phyloP scores from a whole-genome alignment of 768 basidiomycete genomes.

The Clavulina sp. region DNA sequence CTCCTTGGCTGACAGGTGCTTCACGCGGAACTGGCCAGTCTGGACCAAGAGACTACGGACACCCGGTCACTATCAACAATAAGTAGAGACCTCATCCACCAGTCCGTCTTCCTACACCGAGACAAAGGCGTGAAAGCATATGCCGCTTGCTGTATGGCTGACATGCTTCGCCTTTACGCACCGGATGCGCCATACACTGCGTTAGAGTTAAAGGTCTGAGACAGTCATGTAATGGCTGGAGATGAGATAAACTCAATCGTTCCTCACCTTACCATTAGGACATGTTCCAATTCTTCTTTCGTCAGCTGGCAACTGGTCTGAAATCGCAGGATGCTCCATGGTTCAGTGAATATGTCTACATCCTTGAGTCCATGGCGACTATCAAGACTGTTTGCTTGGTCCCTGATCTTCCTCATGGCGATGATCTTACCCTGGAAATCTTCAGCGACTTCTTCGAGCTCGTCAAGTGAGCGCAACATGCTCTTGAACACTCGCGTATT shows the following conservation, averaged over 20 bases:
- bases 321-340: slow-evolving; percentile 65
- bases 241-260: background rate
- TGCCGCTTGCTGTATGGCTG: slow-evolving; percentile 84
- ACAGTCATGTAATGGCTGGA: background rate
- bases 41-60: slow-evolving; percentile 83
- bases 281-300: slow-evolving; percentile 93
- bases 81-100: slow-evolving; percentile 63
- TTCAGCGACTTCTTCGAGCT: slow-evolving; percentile 74
- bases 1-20: slow-evolving; percentile 16
- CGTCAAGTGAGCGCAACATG: slow-evolving; percentile 28
- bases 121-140: slow-evolving; percentile 93
- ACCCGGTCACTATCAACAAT: slow-evolving; percentile 46
- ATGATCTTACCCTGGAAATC: slow-evolving; percentile 66
- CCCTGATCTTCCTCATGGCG: slow-evolving; percentile 75
- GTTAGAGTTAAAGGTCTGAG: slow-evolving; percentile 44
- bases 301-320: slow-evolving; percentile 60
- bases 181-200: slow-evolving; percentile 94
- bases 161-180: slow-evolving; percentile 83
- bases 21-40: slow-evolving; percentile 37
- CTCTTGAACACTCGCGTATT: background rate
- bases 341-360: slow-evolving; percentile 83
- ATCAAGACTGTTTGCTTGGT: slow-evolving; percentile 92
- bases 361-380: slow-evolving; percentile 83
- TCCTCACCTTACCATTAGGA: slow-evolving; percentile 30
- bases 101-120: slow-evolving; percentile 76